A percentile compares a stretch with the other conserved stretches of the same genome.
Conservation (phyloP, 345 rosid genomes). For the Dimocarpus longan region DNA sequence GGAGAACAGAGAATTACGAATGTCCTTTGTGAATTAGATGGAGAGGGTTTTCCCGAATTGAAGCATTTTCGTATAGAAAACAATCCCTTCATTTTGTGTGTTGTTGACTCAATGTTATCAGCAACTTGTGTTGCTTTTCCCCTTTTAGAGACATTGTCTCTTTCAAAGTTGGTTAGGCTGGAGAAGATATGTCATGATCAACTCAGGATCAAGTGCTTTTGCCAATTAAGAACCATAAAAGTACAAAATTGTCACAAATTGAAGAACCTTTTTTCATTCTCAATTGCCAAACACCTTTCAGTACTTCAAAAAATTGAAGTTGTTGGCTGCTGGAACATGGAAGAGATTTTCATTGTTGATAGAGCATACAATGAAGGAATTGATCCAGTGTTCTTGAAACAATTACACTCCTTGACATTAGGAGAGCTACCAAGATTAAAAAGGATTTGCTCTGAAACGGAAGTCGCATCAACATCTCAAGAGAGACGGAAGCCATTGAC, state of each 20-base stretch:
- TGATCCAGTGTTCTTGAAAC: background rate
- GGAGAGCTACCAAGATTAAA: background rate
- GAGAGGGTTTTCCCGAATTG: too few species aligned
- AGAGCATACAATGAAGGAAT: background rate
- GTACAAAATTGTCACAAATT: slow-evolving; percentile 20
- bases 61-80: too few species aligned
- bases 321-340: slow-evolving; percentile 17
- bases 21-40: too few species aligned
- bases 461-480: background rate
- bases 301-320: slow-evolving; percentile 23
- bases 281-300: slow-evolving; percentile 22
- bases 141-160: slow-evolving; percentile 5
- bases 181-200: slow-evolving; percentile 9
- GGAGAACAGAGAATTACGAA: too few species aligned
- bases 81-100: background rate
- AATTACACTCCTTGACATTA: slow-evolving; percentile 4
- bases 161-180: background rate
- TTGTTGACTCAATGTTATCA: background rate
- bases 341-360: slow-evolving; percentile 4
- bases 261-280: slow-evolving; percentile 27
- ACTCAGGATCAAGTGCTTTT: background rate
- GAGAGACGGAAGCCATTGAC: slow-evolving; percentile 3
- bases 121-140: background rate
- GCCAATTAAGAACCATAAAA: slow-evolving; percentile 5
- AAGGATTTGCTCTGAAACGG: background rate